These are phyloP conservation scores for Hypsizygus ulmarius DNA, from an alignment of 1,284 basidiomycete species.

Conservation along the genomic window DNA sequence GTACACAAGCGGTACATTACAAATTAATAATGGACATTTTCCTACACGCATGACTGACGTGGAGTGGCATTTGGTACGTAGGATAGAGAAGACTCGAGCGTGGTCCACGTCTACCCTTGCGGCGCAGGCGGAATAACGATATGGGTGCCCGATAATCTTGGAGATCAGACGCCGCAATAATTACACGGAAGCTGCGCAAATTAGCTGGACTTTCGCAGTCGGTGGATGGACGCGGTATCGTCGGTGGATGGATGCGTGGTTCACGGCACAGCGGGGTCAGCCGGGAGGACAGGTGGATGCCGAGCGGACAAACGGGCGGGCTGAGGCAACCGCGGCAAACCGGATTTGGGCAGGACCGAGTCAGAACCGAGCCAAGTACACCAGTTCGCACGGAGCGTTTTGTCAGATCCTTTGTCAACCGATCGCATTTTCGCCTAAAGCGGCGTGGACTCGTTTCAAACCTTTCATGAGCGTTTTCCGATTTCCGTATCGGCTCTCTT, in stretches of 20 bases:
- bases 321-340: constrained; percentile 13
- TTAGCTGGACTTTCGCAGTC: background rate
- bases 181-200: background rate
- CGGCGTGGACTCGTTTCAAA: constrained; percentile 16
- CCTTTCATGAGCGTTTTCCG: constrained; percentile 22
- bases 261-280: constrained; percentile 7
- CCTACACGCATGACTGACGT: constrained; percentile 5
- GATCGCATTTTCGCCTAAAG: constrained; percentile 18
- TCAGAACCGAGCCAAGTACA: constrained; percentile 9
- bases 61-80: constrained; percentile 4
- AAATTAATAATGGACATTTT: constrained; percentile 1
- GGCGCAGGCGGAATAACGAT: constrained; percentile 1
- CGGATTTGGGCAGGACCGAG: constrained; percentile 16
- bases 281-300: constrained; percentile 18
- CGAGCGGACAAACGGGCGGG: constrained; percentile 11
- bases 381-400: constrained; percentile 19
- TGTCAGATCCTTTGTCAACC: constrained; percentile 22
- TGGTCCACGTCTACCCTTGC: background rate
- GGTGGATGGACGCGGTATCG: constrained; percentile 1
- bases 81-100: constrained; percentile 2
- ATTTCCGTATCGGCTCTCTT: constrained; percentile 32
- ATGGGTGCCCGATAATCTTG: background rate
- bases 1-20: constrained; percentile 5
- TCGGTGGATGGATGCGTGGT: constrained; percentile 10
- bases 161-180: background rate